Evolutionary conservation across 495 filamentous ascomycete species (phyloP).

Genomic region (Penicillium bovifimosum): DNA sequence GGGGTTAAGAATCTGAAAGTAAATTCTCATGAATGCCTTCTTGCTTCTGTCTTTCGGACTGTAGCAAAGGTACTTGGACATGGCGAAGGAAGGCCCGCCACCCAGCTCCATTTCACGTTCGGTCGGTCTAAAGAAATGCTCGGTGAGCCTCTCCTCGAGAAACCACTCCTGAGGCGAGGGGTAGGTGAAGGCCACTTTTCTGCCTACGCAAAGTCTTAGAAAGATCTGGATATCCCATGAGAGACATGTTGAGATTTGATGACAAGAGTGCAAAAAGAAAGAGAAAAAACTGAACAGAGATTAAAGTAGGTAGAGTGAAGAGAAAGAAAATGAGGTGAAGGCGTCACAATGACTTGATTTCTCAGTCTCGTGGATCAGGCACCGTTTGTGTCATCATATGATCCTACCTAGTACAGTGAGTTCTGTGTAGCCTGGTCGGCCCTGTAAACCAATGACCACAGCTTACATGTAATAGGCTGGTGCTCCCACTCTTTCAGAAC

Average conservation of each 20-base stretch:
- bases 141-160: not conserved
- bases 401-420: too few relatives aligned
- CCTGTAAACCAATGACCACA: too few relatives aligned
- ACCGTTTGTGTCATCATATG: too few relatives aligned
- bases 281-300: not conserved
- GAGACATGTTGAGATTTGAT: not conserved
- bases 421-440: too few relatives aligned
- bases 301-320: not conserved
- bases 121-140: not conserved
- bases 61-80: not conserved
- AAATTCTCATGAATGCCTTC: slow-evolving; percentile 8
- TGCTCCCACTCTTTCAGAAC: too few relatives aligned
- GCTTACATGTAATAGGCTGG: too few relatives aligned
- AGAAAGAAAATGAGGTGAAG: not conserved
- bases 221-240: not conserved
- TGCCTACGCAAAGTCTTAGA: not conserved
- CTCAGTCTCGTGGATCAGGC: too few relatives aligned
- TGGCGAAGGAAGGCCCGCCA: not conserved
- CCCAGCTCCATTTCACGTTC: not conserved
- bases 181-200: not conserved
- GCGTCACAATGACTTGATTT: not conserved
- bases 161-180: not conserved
- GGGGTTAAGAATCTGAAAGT: slow-evolving; percentile 1
- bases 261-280: not conserved
- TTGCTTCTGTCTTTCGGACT: not conserved